phyloP scores from a whole-genome alignment of 495 filamentous ascomycete genomes.

The Podospora didyma region DNA sequence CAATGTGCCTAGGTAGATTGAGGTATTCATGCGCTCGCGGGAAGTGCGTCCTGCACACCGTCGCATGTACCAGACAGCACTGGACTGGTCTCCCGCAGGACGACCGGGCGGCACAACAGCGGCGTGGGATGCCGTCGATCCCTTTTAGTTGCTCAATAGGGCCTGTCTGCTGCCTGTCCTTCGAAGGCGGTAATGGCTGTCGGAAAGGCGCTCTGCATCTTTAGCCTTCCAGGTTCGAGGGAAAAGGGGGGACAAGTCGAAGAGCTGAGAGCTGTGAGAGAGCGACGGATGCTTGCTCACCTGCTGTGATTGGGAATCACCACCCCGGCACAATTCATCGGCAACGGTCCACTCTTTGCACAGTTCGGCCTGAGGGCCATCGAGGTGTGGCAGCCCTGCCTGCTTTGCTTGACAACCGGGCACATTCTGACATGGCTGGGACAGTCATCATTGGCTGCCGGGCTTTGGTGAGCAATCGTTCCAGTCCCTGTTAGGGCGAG shows the following conservation, averaged over 20 bases:
- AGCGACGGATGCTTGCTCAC: no score
- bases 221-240: no score
- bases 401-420: not conserved
- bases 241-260: no score
- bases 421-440: conserved; percentile 36
- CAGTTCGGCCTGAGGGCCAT: not conserved
- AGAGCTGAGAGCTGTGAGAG: no score
- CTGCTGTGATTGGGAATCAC: not conserved
- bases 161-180: not conserved
- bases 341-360: not conserved
- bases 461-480: conserved; percentile 7
- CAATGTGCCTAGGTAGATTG: conserved; percentile 13
- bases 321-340: not conserved
- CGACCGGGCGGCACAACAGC: conserved; percentile 12
- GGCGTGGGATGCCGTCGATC: conserved; percentile 2
- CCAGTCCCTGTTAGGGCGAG: conserved; percentile 17
- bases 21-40: conserved; percentile 30
- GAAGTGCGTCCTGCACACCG: conserved; percentile 17
- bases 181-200: not conserved
- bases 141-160: no score
- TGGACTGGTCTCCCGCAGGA: conserved; percentile 14
- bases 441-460: conserved; percentile 33
- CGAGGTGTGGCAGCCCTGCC: conserved; percentile 9
- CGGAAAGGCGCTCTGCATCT: not conserved
- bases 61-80: not conserved